Evolutionary conservation across 768 basidiomycete species (phyloP), one percentile per base, ranked within the genome.

Genomic region (Auricularia cornea): DNA sequence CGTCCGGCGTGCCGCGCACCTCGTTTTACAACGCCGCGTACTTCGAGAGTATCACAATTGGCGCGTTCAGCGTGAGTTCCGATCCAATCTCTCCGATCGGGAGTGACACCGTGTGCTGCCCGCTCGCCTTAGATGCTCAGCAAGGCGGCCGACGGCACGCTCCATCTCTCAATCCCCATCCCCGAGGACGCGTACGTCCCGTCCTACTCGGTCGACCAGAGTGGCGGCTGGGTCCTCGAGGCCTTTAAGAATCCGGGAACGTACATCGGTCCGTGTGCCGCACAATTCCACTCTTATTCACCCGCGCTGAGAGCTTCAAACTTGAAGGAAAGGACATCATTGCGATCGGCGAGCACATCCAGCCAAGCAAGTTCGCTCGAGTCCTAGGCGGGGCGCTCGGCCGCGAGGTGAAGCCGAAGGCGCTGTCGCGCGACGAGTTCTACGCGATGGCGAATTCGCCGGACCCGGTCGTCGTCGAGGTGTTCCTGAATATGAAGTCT

Each of bases 1-100:
- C 38, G 2, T 59, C 59, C 14, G 62, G 62, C 16, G 3, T 65
- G 28, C 65, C 65, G 1, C 29, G 52, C 28, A 65, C 65, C 8
- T 63, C 62, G 33, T 62, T 56, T 35, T 28, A 29, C 54, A 57
- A 57, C 28, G 54, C 26, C 4, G 26, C 29, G 2, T 57, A 57
- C 20, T 29, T 10, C 11, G 54, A 57, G 54, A 57, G 29, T 26
- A 20, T 57, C 54, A 8, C 10, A 6, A 29, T 20, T 26, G 14
- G 14, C 10, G n/a, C n/a, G 6, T 29, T 57, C 12, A 26, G 54
- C 6, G 44, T 48, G 23, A 20, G 44, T 40, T 40, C 8, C 44
- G 6, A 48, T 18, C 44, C 18, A 6, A 48, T 6, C 18, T 23
- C 18, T 18, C 10, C 18, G 18, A 23, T 6, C 44, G 18, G 18